These are phyloP conservation scores for Pseudogymnoascus sp. DNA, from an alignment of 2,329 filamentous ascomycete genomes.

Conservation along the genomic window DNA sequence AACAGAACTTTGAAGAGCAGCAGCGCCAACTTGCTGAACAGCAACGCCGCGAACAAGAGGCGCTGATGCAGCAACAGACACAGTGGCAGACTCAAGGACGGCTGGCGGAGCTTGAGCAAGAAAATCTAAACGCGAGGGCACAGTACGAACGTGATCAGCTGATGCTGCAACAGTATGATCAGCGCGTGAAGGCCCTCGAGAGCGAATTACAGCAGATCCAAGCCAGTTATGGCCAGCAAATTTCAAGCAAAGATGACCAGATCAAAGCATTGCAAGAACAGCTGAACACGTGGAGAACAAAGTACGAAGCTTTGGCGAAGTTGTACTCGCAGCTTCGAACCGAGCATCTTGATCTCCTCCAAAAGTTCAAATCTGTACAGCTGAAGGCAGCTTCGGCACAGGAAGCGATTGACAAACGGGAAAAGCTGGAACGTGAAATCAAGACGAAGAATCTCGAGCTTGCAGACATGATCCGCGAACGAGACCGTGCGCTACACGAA, in stretches of 20 bases:
- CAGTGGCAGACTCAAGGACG: constrained; percentile 91
- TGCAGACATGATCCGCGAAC: constrained; percentile 95
- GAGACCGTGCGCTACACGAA: constrained; percentile 87
- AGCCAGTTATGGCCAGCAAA: constrained; percentile 75
- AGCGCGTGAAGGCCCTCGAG: constrained; percentile 87
- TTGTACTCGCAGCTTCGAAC: constrained; percentile 92
- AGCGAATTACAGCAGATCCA: constrained; percentile 76
- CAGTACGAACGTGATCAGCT: constrained; percentile 97
- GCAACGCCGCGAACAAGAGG: constrained; percentile 83
- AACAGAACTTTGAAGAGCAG: constrained; percentile 94
- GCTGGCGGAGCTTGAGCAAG: constrained; percentile 89
- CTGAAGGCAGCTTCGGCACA: constrained; percentile 94
- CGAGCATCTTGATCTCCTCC: constrained; percentile 87
- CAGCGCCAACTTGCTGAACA: constrained; percentile 82
- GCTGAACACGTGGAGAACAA: constrained; percentile 93
- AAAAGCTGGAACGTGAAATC: constrained; percentile 93
- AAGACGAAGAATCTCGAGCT: constrained; percentile 99
- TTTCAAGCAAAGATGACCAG: constrained; percentile 86
- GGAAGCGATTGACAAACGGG: constrained; percentile 87
- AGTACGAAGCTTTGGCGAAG: constrained; percentile 94
- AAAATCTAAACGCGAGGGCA: constrained; percentile 86
- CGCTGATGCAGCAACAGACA: constrained; percentile 78
- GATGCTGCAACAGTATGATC: constrained; percentile 94
- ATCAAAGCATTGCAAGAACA: constrained; percentile 90
- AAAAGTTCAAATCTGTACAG: constrained; percentile 94